Evolutionary conservation across 495 filamentous ascomycete genomes (phyloP), one percentile per base, ranked within the genome.

Genomic region (Penicillium psychrofluorescens): DNA sequence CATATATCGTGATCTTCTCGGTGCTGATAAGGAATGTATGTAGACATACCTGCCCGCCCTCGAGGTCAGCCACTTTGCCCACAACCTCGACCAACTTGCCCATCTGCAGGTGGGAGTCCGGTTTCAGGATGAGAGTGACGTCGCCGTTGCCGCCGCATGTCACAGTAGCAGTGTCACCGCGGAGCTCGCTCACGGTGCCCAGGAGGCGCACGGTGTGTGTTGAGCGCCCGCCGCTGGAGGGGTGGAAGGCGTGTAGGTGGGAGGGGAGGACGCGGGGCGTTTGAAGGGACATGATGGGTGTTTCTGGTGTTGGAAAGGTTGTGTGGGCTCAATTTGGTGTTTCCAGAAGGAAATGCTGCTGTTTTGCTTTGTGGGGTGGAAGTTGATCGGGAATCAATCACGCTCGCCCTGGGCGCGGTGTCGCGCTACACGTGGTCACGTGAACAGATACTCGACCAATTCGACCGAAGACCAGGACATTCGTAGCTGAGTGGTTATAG

Each of bases 11-110:
- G 4, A 22, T 22, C 22, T 34, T 12, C 10, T 34, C 9, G 32
- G 32, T 11, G 22, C n/a, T 13, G 13, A 13, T 40, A 30, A 35
- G 13, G 29, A 29, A 39, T 32, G 36, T 8, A 41, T 27, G 31
- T 8, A 8, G 37, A 58, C 50, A 38, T 44, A 67, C 63, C 54
- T 72, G 70, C 50, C 64, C 66, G 29, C 54, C 59, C 29, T 70
- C 66, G 27, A 71, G 42, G 53, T 71, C 63, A 45, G 89, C 82
- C 43, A 98, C 90, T 65, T 92, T 96, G 41, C 90, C 94, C 35
- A 97, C 83, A 46, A 98, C 67, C 67, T 98, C 94, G 12, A 85
- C 82, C 36, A 85, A 78, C 61, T 87, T 88, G 40, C 86, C 83
- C 59, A 86, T 73, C 40, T 78, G 72, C 33, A 97, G 67, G 61